Base-by-base conservation (phyloP, 805 yeast genomes). In the Teunomyces tritomae region DNA sequence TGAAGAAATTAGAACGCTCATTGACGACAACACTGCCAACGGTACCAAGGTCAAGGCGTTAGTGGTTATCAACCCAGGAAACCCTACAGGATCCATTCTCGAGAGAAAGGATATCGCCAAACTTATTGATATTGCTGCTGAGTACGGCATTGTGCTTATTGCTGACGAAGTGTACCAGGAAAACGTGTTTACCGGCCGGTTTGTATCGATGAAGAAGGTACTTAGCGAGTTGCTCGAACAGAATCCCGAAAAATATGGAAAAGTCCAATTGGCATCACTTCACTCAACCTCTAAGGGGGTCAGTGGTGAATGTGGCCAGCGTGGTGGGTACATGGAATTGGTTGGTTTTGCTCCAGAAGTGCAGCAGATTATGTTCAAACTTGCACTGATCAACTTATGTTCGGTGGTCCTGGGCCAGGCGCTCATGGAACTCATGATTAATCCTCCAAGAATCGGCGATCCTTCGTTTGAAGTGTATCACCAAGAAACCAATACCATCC, bases 121-220 rank as follows among this genome's bases (percentile, higher is more conserved):
- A 37, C 77, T 94, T 46, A 74, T 94, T 49, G 74, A 79, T 33
- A 78, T 92, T 48, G 96, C 97, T 28, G 95, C 96, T 13, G 84
- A 85, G 61, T 71, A 89, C 55, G 90, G 96, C 37, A 65, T 94
- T 11, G 92, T 90, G 2, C 77, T 94, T 44, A 85, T 94, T 54
- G 97, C 99, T 10, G 99, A 94, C 71, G 99, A 94, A 71, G 99
- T 94, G 20, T 94, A 94, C 71, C 99, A 94, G 71, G 95, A 88
- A 59, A 94, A 94, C 61, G 77, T 94, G 17, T 92, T 87, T 70
- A 73, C 77, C 32, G 92, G 95, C 35, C 78, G 88, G 63, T 94
- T 94, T 63, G 73, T 80, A 37, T 90, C 97, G 0, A 83, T 90
- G 76, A 89, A 89, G 65, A 84, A 85, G 62, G 89, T 90, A 7